Evolutionary conservation across 129 eudicot species (phyloP), one percentile per base, ranked within the genome.

Genomic region (Calendula officinalis): DNA sequence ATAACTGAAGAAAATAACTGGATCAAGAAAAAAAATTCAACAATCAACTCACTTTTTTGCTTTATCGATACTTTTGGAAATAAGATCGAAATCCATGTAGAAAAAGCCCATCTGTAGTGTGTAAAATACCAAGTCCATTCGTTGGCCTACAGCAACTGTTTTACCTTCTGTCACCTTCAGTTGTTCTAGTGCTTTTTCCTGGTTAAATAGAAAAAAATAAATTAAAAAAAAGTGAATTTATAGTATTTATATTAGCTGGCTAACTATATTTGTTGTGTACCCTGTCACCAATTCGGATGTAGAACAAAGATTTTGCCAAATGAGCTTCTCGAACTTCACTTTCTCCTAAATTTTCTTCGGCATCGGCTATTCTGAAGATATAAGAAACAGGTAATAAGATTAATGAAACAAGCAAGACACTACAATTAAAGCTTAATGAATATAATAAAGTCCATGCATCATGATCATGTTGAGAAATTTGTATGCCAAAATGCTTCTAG

Each of bases 281-380:
- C 90, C 88, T 83, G 78, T 92, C 95, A 51, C 96, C 95, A 27
- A 88, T 83, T 47, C 89, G 77, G 35, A 92, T 81, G 80, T 60
- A 92, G 75, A 84, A 92, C 72, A 92, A 81, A 41, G 96, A 92
- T 69, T 92, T 92, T 44, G 96, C 98, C 62, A 92, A 69, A 81
- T 92, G 96, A 72, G 98, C 98, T 81, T 92, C 98, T 71, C 98
- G 79, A 59, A 92, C 95, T 83, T 92, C 98, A 73, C 98, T 92
- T 77, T 92, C 98, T 56, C 98, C 98, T 73, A 92, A 78, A 61
- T 92, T 92, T 65, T 92, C 96, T 73, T 92, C 98, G 64, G 98
- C 98, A 67, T 92, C 98, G 22, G 96, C 83, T 64, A 92, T 92
- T 72, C 98, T 92, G 53, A 45, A 55, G 41, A 9, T 58, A 51